A percentile compares a stretch with the other conserved stretches of the same genome.
Evolutionary conservation across 2,329 filamentous ascomycete genomes (phyloP).

Genomic region (Sporothrix brasiliensis): DNA sequence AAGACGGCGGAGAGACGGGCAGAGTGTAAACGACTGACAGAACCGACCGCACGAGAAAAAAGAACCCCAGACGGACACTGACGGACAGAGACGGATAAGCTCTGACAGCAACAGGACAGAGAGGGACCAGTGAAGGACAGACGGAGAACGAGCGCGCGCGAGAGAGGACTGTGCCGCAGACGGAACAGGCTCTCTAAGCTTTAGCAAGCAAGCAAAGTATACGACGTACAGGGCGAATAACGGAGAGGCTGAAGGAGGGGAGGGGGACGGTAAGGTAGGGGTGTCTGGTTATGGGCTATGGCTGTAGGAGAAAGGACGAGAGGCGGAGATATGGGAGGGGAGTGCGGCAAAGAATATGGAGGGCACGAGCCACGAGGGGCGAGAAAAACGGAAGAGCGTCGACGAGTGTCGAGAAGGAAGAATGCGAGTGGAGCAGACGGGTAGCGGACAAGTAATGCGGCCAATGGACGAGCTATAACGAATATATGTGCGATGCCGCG

Average conservation of each 20-base stretch:
- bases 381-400: background rate
- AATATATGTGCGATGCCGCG: no score
- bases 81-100: background rate
- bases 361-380: background rate
- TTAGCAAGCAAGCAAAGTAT: background rate
- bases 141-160: background rate
- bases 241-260: constrained; percentile 17
- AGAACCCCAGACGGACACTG: background rate
- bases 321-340: constrained; percentile 7
- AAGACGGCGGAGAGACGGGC: background rate
- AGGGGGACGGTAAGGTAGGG: constrained; percentile 18
- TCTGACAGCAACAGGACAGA: background rate
- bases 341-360: constrained; percentile 9
- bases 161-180: constrained; percentile 22
- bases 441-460: background rate
- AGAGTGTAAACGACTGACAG: background rate
- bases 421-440: constrained; percentile 15
- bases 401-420: background rate
- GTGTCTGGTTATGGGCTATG: constrained; percentile 8
- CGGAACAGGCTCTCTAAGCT: constrained; percentile 25
- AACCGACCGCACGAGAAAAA: background rate
- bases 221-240: background rate
- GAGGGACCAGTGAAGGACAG: constrained; percentile 5
- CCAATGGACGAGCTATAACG: background rate
- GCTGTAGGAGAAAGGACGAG: background rate